Conservation (phyloP, 352 stramenopile species). For the Blastocystis sp. region DNA sequence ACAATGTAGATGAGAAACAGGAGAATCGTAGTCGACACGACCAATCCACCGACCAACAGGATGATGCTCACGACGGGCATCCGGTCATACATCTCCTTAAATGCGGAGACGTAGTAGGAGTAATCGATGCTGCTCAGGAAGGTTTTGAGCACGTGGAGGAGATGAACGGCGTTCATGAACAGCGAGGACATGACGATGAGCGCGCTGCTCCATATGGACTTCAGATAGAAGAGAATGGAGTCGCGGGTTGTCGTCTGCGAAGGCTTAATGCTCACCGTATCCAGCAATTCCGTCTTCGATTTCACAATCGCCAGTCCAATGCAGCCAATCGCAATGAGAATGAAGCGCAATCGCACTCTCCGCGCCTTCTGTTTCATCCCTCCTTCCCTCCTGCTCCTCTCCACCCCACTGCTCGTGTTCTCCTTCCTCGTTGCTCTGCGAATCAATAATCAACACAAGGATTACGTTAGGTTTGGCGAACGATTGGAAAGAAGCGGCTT, state of each 20-base stretch:
- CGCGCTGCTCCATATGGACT: too few species aligned
- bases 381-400: background rate
- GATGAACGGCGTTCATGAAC: background rate
- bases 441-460: background rate
- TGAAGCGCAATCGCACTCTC: background rate
- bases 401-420: background rate
- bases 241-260: too few species aligned
- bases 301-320: background rate
- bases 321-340: background rate
- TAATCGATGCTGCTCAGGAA: background rate
- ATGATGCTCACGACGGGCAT: background rate
- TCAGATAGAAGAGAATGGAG: too few species aligned
- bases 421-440: background rate
- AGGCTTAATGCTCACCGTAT: too few species aligned
- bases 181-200: background rate
- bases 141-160: background rate
- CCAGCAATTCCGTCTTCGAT: too few species aligned
- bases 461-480: background rate
- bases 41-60: background rate
- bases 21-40: background rate
- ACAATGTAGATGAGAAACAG: constrained; percentile 9
- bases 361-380: background rate
- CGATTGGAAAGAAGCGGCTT: background rate
- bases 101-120: background rate
- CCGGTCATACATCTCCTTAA: background rate